phyloP scores from a whole-genome alignment of 495 filamentous ascomycete genomes.

The Pseudomonodictys pantanalensis region DNA sequence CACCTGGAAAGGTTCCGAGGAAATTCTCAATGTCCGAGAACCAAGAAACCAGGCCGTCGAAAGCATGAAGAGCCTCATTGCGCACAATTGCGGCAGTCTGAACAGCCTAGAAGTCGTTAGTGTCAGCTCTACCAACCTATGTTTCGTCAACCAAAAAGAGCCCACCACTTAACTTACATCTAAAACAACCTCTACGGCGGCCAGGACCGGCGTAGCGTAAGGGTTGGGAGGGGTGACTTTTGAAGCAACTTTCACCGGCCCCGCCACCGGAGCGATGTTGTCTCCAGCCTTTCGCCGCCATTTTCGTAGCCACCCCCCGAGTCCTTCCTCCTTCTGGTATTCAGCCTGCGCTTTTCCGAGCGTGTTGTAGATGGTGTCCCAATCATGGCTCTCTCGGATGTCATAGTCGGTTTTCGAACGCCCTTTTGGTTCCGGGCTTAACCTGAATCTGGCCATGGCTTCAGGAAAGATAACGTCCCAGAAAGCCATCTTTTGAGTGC shows the following conservation, averaged over 20 bases:
- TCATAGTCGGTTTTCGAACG: background rate
- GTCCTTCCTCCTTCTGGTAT: background rate
- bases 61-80: background rate
- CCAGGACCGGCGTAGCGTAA: background rate
- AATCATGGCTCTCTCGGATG: background rate
- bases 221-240: background rate
- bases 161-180: too few species aligned
- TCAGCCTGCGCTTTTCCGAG: background rate
- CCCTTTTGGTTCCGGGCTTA: background rate
- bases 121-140: too few species aligned
- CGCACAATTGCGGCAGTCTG: background rate
- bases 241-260: background rate
- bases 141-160: too few species aligned
- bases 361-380: background rate
- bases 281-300: background rate
- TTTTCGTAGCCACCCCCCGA: background rate
- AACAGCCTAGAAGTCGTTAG: too few species aligned
- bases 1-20: background rate
- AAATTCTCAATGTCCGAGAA: background rate
- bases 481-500: background rate
- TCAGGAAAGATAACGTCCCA: background rate
- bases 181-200: background rate
- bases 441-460: background rate
- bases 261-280: background rate
- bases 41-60: background rate